phyloP scores from a whole-genome alignment of 202 grass and related monocot genomes.

The Eragrostis tef region DNA sequence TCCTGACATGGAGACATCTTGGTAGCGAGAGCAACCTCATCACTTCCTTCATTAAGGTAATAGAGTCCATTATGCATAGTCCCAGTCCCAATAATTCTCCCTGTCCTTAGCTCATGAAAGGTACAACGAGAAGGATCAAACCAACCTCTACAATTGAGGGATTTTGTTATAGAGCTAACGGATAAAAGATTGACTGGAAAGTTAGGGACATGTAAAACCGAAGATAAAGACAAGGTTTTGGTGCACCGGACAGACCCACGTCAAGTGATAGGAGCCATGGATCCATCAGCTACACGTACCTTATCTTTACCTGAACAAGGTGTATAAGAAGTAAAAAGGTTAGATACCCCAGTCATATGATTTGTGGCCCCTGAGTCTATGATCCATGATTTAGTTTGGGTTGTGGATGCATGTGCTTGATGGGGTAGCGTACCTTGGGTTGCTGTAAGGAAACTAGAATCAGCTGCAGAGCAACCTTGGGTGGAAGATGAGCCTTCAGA shows the following conservation, averaged over 20 bases:
- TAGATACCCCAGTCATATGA: not conserved
- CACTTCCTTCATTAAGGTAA: not conserved
- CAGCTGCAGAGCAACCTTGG: not conserved
- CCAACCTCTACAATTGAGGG: not conserved
- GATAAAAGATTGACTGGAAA: not conserved
- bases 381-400: not conserved
- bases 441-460: not conserved
- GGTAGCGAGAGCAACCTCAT: not conserved
- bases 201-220: not conserved
- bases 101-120: no score
- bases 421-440: not conserved
- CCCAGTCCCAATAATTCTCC: no score
- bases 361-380: not conserved
- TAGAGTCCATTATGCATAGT: not conserved
- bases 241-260: not conserved
- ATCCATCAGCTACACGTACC: conserved; percentile 6
- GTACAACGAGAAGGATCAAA: not conserved
- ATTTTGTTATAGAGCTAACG: not conserved
- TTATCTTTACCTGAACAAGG: conserved; percentile 10
- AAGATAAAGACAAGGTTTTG: not conserved
- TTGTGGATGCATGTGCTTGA: not conserved
- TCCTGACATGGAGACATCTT: not conserved
- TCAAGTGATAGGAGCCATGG: not conserved
- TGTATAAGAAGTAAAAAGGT: not conserved
- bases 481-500: not conserved